These are phyloP conservation scores for Lentinula lateritia DNA, from an alignment of 768 basidiomycete genomes.

Conservation along the genomic window DNA sequence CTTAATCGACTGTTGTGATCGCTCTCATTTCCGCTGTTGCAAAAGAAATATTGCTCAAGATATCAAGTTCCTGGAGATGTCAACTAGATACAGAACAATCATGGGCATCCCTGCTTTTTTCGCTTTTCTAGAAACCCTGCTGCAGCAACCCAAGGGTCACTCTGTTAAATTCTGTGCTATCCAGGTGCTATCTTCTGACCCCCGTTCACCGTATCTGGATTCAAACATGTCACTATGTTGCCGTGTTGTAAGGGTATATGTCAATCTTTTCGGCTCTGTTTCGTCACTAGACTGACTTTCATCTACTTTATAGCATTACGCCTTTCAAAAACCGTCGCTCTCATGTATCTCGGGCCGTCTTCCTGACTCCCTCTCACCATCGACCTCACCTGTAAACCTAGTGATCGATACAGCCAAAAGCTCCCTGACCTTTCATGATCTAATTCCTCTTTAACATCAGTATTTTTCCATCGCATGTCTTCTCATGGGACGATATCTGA, in stretches of 20 bases:
- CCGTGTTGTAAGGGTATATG: not conserved
- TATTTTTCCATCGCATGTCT: not conserved
- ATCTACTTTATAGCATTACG: not conserved
- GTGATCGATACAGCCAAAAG: not conserved
- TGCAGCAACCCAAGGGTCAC: not conserved
- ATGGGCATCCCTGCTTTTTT: not conserved
- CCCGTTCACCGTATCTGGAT: not conserved
- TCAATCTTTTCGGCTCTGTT: not conserved
- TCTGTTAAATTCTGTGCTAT: not conserved
- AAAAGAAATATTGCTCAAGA: not conserved
- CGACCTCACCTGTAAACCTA: not conserved
- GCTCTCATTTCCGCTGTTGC: not conserved
- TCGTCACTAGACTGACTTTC: not conserved
- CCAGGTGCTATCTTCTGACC: not conserved
- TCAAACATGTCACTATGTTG: not conserved
- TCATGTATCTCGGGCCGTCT: not conserved
- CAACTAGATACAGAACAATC: not conserved
- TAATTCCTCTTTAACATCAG: not conserved
- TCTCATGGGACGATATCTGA: not conserved
- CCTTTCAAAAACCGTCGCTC: not conserved
- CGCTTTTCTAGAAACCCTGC: not conserved
- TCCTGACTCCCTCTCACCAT: not conserved
- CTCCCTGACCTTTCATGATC: not conserved
- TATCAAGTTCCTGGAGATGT: not conserved
- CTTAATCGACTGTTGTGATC: not conserved